Evolutionary conservation across 129 eudicot genomes (phyloP), one percentile per base, ranked within the genome.

Genomic region (Glebionis coronaria): DNA sequence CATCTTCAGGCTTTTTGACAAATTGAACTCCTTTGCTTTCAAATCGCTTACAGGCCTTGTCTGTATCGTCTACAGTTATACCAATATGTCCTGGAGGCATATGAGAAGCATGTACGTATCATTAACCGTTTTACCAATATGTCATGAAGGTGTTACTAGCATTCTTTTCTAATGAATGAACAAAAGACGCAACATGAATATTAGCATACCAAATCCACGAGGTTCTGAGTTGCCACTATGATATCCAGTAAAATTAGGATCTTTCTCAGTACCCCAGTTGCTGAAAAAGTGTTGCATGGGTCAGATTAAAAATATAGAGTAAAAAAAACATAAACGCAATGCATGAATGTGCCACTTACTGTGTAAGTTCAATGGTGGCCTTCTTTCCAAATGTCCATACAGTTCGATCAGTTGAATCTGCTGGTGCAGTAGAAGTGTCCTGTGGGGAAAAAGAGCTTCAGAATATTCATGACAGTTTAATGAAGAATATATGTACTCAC

Each of bases 191-290:
- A 9, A 66, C 55, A 66, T 16, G 12, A 2, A 60, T 67, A 28
- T 20, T 51, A 67, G 61, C 83, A 47, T 81, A 90, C 97, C 99
- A 75, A 81, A 90, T 56, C 99, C 97, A 59, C 87, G 88, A 73
- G 95, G 97, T 3, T 87, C 94, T 10, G 95, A 81, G 79, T 94
- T 94, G 67, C 99, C 99, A 60, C 81, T 87, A 75, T 94, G 99
- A 74, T 89, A 84, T 2, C 74, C 78, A 78, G 77, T 77, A 59
- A 87, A 87, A 49, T 87, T 85, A 73, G 88, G 83, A 72, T 94
- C 97, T 6, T 72, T 80, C 82, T 94, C 99, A 0, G 95, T 84
- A 20, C 94, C 95, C 99, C 99, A 94, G 73, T 87, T 89, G 71
- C 97, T 94, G 78, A 10, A 63, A 79, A 66, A 56, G 53, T 73